Percentiles rank a stretch among this genome's conserved stretches.
Conservation (phyloP, 2,329 filamentous ascomycete species). For the Aspergillus sp. region DNA sequence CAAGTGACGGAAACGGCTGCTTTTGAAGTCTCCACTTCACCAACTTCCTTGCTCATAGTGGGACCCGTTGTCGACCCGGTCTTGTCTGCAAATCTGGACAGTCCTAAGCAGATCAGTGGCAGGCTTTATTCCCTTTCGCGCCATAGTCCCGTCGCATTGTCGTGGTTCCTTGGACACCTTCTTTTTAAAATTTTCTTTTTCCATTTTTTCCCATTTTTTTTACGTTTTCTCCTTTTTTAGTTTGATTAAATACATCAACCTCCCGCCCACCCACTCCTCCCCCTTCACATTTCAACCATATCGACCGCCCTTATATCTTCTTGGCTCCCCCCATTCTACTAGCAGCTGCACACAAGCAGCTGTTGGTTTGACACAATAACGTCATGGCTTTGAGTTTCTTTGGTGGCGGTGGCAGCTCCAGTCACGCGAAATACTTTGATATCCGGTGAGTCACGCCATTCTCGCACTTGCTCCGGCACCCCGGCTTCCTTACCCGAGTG, state of each 20-base stretch:
- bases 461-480: constrained; percentile 16
- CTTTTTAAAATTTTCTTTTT: constrained; percentile 12
- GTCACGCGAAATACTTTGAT: constrained; percentile 52
- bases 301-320: not conserved
- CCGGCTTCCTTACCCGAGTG: constrained; percentile 10
- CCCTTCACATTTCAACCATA: not conserved
- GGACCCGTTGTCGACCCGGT: constrained; percentile 48
- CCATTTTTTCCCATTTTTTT: constrained; percentile 13
- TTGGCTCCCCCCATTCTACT: constrained; percentile 9
- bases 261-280: constrained; percentile 4
- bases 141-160: constrained; percentile 18
- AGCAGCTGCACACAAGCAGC: constrained; percentile 23
- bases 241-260: constrained; percentile 8
- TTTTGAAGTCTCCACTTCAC: constrained; percentile 15
- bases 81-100: constrained; percentile 50
- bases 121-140: constrained; percentile 17
- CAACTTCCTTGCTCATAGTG: constrained; percentile 18
- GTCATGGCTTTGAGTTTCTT: constrained; percentile 51
- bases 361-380: constrained; percentile 16
- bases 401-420: constrained; percentile 43
- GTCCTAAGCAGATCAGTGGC: constrained; percentile 33
- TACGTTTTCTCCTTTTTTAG: constrained; percentile 5
- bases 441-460: constrained; percentile 42
- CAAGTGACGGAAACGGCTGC: constrained; percentile 34
- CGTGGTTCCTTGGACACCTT: constrained; percentile 23